Base-by-base conservation (phyloP, 257 asterid species). In the Nicotiana noctiflora region DNA sequence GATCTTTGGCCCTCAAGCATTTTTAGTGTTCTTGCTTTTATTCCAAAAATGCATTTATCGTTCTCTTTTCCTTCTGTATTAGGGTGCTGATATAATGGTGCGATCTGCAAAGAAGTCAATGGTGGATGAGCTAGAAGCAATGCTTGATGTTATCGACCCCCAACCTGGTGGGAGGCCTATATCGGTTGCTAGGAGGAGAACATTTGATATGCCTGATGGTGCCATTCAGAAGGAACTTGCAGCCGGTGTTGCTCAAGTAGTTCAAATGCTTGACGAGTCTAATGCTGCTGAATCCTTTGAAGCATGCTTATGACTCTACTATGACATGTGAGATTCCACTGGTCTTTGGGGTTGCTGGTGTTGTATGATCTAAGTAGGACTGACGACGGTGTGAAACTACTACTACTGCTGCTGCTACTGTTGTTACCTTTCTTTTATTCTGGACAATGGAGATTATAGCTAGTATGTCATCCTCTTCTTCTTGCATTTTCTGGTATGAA, bases 131-230 rank as follows among this genome's bases (percentile, higher is more conserved):
- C 88, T 96, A 82, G 98, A 96, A 83, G 97, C 97, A 76, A 96
- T 92, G 98, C 98, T 96, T 6, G 99, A 92, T 4, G 95, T 91
- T 4, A 93, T 96, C 56, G 99, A 96, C 81, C 99, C 99, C 34
- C 95, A 90, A 56, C 94, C 97, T 70, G 63, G 84, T 0, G 97
- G 93, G 4, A 90, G 87, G 84, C 84, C 91, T 15, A 25, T 84
- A 66, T 85, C 89, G 52, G 80, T 85, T 56, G 84, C 83, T 85
- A 90, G 85, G 88, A 89, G 99, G 91, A 92, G 99, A 84, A 90
- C 96, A 3, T 94, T 96, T 65, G 97, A 96, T 49, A 90, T 96
- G 98, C 99, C 99, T 12, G 97, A 92, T 81, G 83, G 90, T 10
- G 75, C 66, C 29, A 86, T 92, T 74, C 89, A 89, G 85, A 92